phyloP scores from a whole-genome alignment of 306 rosid species.

The Myrica gale region DNA sequence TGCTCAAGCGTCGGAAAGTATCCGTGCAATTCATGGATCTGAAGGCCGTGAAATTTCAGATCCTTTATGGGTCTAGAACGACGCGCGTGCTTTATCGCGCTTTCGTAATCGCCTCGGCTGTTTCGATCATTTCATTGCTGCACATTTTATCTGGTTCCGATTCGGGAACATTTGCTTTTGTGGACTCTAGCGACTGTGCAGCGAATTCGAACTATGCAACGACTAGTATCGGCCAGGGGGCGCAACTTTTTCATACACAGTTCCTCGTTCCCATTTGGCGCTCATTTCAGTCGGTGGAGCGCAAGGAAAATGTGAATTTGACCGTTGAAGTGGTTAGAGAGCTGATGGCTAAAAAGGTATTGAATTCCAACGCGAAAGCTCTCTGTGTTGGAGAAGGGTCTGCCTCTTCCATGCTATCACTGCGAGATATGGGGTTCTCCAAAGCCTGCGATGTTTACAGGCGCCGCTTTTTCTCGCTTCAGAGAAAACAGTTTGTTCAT shows the following conservation, averaged over 20 bases:
- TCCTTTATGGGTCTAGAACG: conserved; percentile 49
- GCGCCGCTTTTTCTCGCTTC: conserved; percentile 46
- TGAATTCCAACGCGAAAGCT: conserved; percentile 41
- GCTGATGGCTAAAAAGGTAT: conserved; percentile 39
- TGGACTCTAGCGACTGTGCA: conserved; percentile 40
- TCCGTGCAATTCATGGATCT: conserved; percentile 39
- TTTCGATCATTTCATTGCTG: conserved; percentile 58
- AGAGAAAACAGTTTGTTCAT: conserved; percentile 38
- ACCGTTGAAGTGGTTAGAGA: conserved; percentile 47
- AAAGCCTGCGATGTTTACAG: conserved; percentile 39
- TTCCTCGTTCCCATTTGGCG: conserved; percentile 54
- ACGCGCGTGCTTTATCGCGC: conserved; percentile 51
- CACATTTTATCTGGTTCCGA: conserved; percentile 48
- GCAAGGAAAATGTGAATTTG: conserved; percentile 45
- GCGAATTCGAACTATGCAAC: conserved; percentile 16
- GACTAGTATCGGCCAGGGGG: conserved; percentile 27
- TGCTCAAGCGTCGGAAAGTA: neutral
- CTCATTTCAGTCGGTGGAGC: conserved; percentile 40
- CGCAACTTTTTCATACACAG: conserved; percentile 55
- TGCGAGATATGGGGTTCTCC: conserved; percentile 65
- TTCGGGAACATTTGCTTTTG: conserved; percentile 43
- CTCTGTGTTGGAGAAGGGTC: conserved; percentile 77
- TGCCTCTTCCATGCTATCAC: conserved; percentile 32
- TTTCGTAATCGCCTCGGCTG: conserved; percentile 51
- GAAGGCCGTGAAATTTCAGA: conserved; percentile 42